Percentiles rank a stretch among this genome's conserved stretches.
These are phyloP conservation scores for Mycena metata DNA, from an alignment of 768 basidiomycete genomes.

Conservation along the genomic window DNA sequence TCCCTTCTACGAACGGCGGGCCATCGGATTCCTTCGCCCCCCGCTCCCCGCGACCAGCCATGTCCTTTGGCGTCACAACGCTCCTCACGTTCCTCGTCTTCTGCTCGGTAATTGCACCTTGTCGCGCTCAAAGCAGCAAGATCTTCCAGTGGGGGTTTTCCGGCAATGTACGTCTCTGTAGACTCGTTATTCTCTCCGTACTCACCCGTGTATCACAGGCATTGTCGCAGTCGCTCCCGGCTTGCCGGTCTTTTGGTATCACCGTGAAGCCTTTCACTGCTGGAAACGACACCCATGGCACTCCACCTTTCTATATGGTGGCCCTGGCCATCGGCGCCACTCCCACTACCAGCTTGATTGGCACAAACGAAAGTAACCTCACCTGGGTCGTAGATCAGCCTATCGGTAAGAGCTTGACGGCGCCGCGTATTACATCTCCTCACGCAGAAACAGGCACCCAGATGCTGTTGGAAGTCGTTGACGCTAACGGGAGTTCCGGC, in stretches of 20 bases:
- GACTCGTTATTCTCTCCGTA: neutral
- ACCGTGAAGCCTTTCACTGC: constrained; percentile 41
- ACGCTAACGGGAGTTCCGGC: constrained; percentile 53
- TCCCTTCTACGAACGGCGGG: constrained; percentile 29
- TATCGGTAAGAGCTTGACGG: constrained; percentile 43
- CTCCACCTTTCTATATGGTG: constrained; percentile 53
- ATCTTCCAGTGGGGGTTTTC: constrained; percentile 37
- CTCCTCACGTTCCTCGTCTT: constrained; percentile 34
- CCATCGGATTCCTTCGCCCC: constrained; percentile 21
- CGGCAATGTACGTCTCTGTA: constrained; percentile 15
- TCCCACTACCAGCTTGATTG: constrained; percentile 46
- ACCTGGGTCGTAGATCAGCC: constrained; percentile 52
- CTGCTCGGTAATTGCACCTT: constrained; percentile 25
- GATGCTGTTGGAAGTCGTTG: constrained; percentile 53
- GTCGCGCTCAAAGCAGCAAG: constrained; percentile 25
- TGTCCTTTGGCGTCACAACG: constrained; percentile 32
- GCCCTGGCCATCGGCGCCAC: constrained; percentile 48
- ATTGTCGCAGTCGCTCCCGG: constrained; percentile 36
- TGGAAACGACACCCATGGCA: constrained; percentile 39
- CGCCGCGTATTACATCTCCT: neutral
- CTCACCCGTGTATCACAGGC: constrained; percentile 16
- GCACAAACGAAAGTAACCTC: constrained; percentile 44
- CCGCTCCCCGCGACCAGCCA: constrained; percentile 30
- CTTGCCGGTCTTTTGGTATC: constrained; percentile 43
- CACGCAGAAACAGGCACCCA: constrained; percentile 47